phyloP scores from a whole-genome alignment of 2,329 filamentous ascomycete species.

The Ceratocystis harringtonii region DNA sequence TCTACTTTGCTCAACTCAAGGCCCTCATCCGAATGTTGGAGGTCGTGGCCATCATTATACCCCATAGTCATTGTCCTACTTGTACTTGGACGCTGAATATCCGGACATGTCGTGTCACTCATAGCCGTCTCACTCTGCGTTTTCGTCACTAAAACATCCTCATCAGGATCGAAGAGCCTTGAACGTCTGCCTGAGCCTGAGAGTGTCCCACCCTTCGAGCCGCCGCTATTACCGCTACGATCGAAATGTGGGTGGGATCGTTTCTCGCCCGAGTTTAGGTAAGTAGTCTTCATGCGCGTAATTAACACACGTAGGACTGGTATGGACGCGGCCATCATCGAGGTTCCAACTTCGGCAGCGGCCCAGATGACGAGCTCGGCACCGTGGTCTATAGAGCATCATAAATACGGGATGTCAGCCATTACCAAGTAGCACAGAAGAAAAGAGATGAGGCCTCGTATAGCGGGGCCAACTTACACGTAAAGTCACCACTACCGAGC shows the following conservation, averaged over 20 bases:
- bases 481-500: constrained; percentile 19
- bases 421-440: background rate
- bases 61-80: background rate
- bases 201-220: background rate
- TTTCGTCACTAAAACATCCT: constrained; percentile 12
- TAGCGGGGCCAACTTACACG: constrained; percentile 8
- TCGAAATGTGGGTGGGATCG: background rate
- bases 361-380: constrained; percentile 20
- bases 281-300: constrained; percentile 16
- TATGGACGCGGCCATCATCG: constrained; percentile 20
- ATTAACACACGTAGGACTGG: constrained; percentile 20
- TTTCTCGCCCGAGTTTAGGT: constrained; percentile 16
- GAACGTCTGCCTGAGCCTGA: background rate
- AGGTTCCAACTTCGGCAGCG: constrained; percentile 19
- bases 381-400: constrained; percentile 16
- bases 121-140: background rate
- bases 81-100: background rate
- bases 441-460: background rate
- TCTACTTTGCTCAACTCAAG: constrained; percentile 4
- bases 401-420: background rate
- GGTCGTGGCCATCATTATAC: background rate
- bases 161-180: background rate
- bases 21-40: background rate
- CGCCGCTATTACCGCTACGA: background rate
- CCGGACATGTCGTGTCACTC: constrained; percentile 5